These are phyloP conservation scores for Yamadazyma conglobata DNA, from an alignment of 1,139 yeast genomes.

Conservation along the genomic window DNA sequence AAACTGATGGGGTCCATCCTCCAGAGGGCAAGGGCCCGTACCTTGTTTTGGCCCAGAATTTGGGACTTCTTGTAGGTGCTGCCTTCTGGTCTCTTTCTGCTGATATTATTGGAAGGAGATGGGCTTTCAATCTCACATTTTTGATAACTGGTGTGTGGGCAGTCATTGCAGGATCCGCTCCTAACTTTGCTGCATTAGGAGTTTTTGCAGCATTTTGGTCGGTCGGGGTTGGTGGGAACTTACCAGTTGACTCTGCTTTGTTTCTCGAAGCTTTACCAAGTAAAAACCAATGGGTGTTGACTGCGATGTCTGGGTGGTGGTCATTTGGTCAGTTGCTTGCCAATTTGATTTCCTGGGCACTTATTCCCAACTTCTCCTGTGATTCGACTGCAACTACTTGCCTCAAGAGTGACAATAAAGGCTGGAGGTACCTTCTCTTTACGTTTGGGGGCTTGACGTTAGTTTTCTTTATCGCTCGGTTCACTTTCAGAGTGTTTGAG, in stretches of 20 bases:
- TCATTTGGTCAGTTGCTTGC: slow-evolving; percentile 41
- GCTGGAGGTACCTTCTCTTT: slow-evolving; percentile 43
- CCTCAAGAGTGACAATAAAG: slow-evolving; percentile 34
- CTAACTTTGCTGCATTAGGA: slow-evolving; percentile 40
- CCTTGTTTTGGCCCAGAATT: slow-evolving; percentile 39
- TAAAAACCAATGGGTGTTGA: slow-evolving; percentile 36
- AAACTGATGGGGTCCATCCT: slow-evolving; percentile 37
- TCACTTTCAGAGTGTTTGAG: slow-evolving; percentile 35
- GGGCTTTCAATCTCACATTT: slow-evolving; percentile 44
- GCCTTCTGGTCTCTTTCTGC: slow-evolving; percentile 40
- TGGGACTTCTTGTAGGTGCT: slow-evolving; percentile 42
- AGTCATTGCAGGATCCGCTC: slow-evolving; percentile 35
- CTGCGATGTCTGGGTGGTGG: slow-evolving; percentile 46
- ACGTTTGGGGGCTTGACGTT: slow-evolving; percentile 41
- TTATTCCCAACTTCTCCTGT: slow-evolving; percentile 39
- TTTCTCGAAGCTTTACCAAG: slow-evolving; percentile 41
- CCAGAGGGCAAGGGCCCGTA: slow-evolving; percentile 35
- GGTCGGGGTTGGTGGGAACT: slow-evolving; percentile 45
- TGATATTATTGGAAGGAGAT: slow-evolving; percentile 40
- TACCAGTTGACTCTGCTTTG: slow-evolving; percentile 45
- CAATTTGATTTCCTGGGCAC: slow-evolving; percentile 39
- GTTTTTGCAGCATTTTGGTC: slow-evolving; percentile 40
- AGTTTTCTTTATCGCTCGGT: slow-evolving; percentile 33
- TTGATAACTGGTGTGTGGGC: slow-evolving; percentile 40
- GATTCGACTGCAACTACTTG: slow-evolving; percentile 21